Percentiles rank a stretch among this genome's conserved stretches.
Conservation (phyloP, 371 early-diverging fungal genomes). For the Apophysomyces variabilis region DNA sequence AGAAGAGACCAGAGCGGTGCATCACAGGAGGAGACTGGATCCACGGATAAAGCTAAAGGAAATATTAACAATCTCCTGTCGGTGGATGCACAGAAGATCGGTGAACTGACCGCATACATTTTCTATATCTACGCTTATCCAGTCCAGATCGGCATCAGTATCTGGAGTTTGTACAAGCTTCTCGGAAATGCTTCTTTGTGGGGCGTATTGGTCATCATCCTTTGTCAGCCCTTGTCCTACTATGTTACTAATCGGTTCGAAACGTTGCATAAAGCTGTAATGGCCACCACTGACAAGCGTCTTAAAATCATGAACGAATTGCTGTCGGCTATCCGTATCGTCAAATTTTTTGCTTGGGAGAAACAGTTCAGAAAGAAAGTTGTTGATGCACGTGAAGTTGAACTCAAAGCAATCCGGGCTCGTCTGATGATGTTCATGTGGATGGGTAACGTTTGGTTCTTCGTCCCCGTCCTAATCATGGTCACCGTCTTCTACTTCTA, state of each 20-base stretch:
- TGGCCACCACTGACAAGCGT: conserved; percentile 61
- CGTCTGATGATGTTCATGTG: conserved; percentile 43
- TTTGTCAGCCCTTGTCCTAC: conserved; percentile 61
- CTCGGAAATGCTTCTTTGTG: conserved; percentile 65
- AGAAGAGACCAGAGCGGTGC: conserved; percentile 49
- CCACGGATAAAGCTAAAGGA: conserved; percentile 33
- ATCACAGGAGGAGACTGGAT: conserved; percentile 19
- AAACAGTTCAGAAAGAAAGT: conserved; percentile 58
- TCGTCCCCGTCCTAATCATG: conserved; percentile 36
- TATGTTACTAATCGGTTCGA: conserved; percentile 52
- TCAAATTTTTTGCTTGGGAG: conserved; percentile 83
- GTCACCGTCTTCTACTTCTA: conserved; percentile 61
- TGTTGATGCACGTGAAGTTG: conserved; percentile 49
- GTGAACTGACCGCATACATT: conserved; percentile 48
- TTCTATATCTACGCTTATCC: conserved; percentile 62
- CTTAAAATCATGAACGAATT: conserved; percentile 68
- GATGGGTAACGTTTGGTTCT: conserved; percentile 45
- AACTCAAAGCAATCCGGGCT: conserved; percentile 44
- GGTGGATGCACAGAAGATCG: conserved; percentile 56
- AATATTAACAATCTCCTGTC: conserved; percentile 50
- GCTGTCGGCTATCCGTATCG: conserved; percentile 70
- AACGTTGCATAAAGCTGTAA: conserved; percentile 48
- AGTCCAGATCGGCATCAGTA: conserved; percentile 58
- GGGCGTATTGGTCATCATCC: conserved; percentile 59
- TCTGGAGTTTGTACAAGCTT: conserved; percentile 61